Percentiles rank a stretch among this genome's conserved stretches.
phyloP scores from a whole-genome alignment of 495 filamentous ascomycete species.

The Acidomyces sp. region DNA sequence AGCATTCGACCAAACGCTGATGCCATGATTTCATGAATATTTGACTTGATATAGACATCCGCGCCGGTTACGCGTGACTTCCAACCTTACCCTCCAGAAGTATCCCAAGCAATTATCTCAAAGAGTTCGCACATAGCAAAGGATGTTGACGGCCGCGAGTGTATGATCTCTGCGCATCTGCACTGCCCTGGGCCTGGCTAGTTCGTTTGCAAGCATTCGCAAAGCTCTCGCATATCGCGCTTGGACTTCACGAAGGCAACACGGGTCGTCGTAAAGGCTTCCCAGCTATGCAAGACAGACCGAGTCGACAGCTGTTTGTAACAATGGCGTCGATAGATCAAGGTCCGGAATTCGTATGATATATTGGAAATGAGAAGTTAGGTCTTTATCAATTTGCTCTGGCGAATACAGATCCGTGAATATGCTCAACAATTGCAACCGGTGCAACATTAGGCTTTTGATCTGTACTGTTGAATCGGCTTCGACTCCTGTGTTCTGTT shows the following conservation, averaged over 20 bases:
- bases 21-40: neutral
- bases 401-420: neutral
- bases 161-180: neutral
- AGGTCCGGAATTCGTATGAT: neutral
- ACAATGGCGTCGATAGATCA: neutral
- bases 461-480: neutral
- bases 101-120: neutral
- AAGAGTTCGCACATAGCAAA: neutral
- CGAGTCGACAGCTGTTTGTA: neutral
- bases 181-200: neutral
- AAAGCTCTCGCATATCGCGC: neutral
- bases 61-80: neutral
- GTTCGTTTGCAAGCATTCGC: neutral
- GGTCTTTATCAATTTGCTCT: neutral
- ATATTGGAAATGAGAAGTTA: neutral
- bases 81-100: neutral
- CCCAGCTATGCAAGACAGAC: neutral
- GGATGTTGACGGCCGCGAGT: neutral
- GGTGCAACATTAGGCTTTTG: neutral
- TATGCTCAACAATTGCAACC: neutral
- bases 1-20: neutral
- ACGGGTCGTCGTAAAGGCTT: neutral
- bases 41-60: neutral
- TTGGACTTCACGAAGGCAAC: neutral
- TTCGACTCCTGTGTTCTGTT: neutral